Base-by-base conservation (phyloP, 2,329 filamentous ascomycete species). In the Talaromyces islandicus region DNA sequence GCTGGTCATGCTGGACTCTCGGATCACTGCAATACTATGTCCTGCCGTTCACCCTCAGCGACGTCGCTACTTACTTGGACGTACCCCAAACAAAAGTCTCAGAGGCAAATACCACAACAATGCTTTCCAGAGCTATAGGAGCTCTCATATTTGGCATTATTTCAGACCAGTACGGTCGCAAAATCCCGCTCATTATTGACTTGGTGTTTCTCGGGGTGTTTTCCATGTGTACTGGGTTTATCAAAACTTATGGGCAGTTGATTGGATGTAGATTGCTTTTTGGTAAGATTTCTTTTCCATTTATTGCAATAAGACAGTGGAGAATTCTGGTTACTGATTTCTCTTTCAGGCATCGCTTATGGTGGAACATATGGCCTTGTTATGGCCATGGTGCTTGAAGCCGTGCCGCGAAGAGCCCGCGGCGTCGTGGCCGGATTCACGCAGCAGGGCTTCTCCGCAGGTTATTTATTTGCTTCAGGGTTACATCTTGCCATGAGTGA, bases 401-500 rank as follows among this genome's bases (percentile, higher is more conserved):
- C 53, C 19, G 53, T 60, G 11, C 58, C 58, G 6, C 17, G 43
- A 17, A 21, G 27, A 5, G 17, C 58, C 30, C 58, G 58, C 10
- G 58, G 58, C 10, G 29, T 60, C 7, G 53, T 60, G 11, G 53
- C 58, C 4, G 53, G 58, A 24, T 57, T 60, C 35, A 57, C 35
- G 9, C 58, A 60, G 27, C 52, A 60, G 14, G 56, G 57, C 3
- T 59, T 54, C 32, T 53, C 48, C 12, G 48, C 57, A 14, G 48
- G 57, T 14, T 53, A 60, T 50, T 24, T 60, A 5, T 21, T 60
- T 32, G 58, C 58, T 10, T 57, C 58, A 24, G 54, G 53, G 9
- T 53, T 60, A 17, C 54, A 60, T n/a, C 58, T 57, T 5, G 58
- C 58, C 19, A 57, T 59, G 57, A 56, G 57, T 59, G 35, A 56